phyloP scores from a whole-genome alignment of 2,329 filamentous ascomycete genomes.

The Ceratocystis cubensis region DNA sequence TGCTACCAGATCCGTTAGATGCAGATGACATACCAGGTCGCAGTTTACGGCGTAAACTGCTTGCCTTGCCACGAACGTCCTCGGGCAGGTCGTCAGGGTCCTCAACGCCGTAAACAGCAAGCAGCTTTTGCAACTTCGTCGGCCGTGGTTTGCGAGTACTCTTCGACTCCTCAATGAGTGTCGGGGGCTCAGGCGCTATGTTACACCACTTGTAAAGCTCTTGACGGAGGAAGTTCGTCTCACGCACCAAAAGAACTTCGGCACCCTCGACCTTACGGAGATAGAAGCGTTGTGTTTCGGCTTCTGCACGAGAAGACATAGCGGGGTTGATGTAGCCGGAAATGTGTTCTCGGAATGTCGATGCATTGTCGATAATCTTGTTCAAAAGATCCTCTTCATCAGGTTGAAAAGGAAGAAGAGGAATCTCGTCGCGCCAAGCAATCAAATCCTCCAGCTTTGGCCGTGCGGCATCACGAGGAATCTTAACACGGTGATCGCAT shows the following conservation, averaged over 20 bases:
- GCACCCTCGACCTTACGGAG: constrained; percentile 94
- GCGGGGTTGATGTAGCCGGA: constrained; percentile 73
- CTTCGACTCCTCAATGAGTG: constrained; percentile 71
- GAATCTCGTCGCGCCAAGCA: constrained; percentile 72
- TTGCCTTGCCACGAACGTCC: constrained; percentile 65
- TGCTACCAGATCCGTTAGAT: constrained; percentile 16
- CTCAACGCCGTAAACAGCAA: constrained; percentile 76
- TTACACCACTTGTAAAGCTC: constrained; percentile 92
- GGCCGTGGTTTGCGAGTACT: constrained; percentile 92
- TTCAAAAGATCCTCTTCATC: constrained; percentile 81
- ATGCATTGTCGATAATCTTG: constrained; percentile 76
- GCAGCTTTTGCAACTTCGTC: constrained; percentile 91
- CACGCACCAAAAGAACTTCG: constrained; percentile 77
- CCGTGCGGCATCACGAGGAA: constrained; percentile 86
- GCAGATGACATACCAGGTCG: constrained; percentile 37
- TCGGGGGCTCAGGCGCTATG: constrained; percentile 73
- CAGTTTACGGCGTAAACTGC: constrained; percentile 60
- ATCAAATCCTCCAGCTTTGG: constrained; percentile 88
- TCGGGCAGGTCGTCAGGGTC: constrained; percentile 84
- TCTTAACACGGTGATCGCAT: constrained; percentile 93
- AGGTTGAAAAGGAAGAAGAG: constrained; percentile 75
- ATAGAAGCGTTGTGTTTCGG: constrained; percentile 63
- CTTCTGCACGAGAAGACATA: constrained; percentile 40
- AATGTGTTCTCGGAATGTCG: constrained; percentile 73
- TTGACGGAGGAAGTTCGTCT: constrained; percentile 97